Base-by-base conservation (phyloP, 169 alveolate genomes). In the Cryptosporidium felis region DNA sequence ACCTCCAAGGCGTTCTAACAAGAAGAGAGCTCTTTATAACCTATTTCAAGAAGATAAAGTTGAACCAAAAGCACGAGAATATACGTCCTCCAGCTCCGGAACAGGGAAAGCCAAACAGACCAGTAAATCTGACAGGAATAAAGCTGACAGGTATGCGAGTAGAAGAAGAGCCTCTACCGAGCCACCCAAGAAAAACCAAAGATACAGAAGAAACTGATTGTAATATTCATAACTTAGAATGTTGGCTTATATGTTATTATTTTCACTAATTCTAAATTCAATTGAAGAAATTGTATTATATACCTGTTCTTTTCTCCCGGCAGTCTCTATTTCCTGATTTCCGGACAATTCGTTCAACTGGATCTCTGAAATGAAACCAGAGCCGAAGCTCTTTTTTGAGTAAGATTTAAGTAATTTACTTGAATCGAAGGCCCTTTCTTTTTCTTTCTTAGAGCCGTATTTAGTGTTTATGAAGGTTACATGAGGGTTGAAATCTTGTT, bases 401-500 rank as follows among this genome's bases (percentile, higher is more conserved):
- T 51, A 74, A 6, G 61, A 9, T 38, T 34, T 46, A 5, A 51
- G 18, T 6, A 74, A 42, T n/a, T 53, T 53, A 23, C 60, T 74
- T 0, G 67, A 49, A 36, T 74, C 28, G 41, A 74, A 53, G 14
- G 85, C 51, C 51, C 14, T 26, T 53, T 30, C 56, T 6, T 12
- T 28, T 5, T 49, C 56, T 61, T 38, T 38, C 5, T 10, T 38
- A n/a, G 23, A n/a, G 5, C 85, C 85, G 16, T 74, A 74, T 53
- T 74, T 74, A 16, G 85, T 74, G 41, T 74, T 74, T 9, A 74
- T 74, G 34, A 74, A 53, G 14, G 85, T 74, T 30, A 74, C 67
- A 12, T 74, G 85, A 40, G 85, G 85, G 8, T 32, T 74, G 42
- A 40, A 74, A n/a, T 36, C 18, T 30, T 74, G 49, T 38, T 12